Evolutionary conservation across 1,139 yeast genomes (phyloP).

Genomic region (Pneumocystis jirovecii): DNA sequence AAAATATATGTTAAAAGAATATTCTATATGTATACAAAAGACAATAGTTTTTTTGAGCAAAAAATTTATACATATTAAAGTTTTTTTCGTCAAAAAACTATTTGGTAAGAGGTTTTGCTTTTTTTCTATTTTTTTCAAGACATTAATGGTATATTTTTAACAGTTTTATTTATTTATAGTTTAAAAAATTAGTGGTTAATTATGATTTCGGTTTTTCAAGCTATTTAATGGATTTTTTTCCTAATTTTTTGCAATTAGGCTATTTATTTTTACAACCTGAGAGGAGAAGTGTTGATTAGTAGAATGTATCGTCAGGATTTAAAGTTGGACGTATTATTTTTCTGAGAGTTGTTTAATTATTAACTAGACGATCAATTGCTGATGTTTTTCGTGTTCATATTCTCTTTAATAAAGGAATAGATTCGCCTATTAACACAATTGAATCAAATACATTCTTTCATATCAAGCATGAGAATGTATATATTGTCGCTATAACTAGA

Average conservation of each 20-base stretch:
- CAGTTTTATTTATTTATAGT: too few species aligned
- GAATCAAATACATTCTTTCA: constrained; percentile 89
- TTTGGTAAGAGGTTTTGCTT: background rate
- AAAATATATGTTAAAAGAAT: background rate
- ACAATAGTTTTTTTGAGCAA: too few species aligned
- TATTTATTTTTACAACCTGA: constrained; percentile 55
- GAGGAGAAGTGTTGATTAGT: constrained; percentile 78
- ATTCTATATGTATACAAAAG: background rate
- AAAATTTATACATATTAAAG: too few species aligned
- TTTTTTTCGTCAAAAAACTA: background rate
- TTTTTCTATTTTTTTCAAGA: too few species aligned
- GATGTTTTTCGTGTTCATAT: constrained; percentile 88
- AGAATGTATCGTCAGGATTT: constrained; percentile 54
- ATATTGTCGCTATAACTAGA: constrained; percentile 77
- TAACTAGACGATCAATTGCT: constrained; percentile 35
- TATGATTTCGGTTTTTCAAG: background rate
- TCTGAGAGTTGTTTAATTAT: background rate
- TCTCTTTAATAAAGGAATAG: constrained; percentile 44
- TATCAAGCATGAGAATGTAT: constrained; percentile 51
- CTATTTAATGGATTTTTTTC: background rate
- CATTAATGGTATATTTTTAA: too few species aligned
- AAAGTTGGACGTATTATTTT: constrained; percentile 1
- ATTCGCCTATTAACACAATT: constrained; percentile 74
- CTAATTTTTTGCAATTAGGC: constrained; percentile 26
- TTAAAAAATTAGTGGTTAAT: background rate